Conservation (phyloP, 1,139 yeast genomes). For the Schwanniomyces etchellsii region DNA sequence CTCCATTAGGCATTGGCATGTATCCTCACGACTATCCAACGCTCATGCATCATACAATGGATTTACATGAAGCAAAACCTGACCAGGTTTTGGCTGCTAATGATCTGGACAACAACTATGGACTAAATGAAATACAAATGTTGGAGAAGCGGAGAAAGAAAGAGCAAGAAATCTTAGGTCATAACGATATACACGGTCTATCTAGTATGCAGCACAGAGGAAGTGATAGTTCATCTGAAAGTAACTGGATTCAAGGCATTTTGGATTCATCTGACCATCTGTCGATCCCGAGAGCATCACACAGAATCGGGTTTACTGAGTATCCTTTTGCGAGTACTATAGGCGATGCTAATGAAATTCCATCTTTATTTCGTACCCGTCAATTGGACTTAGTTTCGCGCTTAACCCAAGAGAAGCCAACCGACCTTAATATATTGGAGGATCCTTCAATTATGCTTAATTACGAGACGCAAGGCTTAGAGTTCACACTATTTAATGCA, state of each 20-base stretch:
- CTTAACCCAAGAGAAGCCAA: constrained; percentile 23
- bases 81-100: constrained; percentile 16
- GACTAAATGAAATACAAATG: neutral
- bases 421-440: constrained; percentile 7
- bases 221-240: neutral
- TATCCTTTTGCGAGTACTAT: constrained; percentile 31
- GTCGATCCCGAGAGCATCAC: constrained; percentile 41
- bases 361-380: constrained; percentile 52
- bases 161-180: too few species aligned
- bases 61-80: constrained; percentile 18
- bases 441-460: neutral
- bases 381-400: constrained; percentile 53
- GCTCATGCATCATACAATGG: too few species aligned
- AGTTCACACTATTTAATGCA: constrained; percentile 38
- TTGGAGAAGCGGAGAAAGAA: neutral
- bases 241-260: constrained; percentile 67
- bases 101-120: constrained; percentile 1
- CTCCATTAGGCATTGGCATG: constrained; percentile 32
- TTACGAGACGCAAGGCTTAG: neutral
- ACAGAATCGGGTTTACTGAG: constrained; percentile 56
- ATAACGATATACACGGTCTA: neutral
- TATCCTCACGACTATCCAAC: neutral
- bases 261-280: constrained; percentile 56
- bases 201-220: neutral
- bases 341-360: constrained; percentile 23